Evolutionary conservation across 116 monocot genomes (phyloP).

Genomic region (Iris pallida): DNA sequence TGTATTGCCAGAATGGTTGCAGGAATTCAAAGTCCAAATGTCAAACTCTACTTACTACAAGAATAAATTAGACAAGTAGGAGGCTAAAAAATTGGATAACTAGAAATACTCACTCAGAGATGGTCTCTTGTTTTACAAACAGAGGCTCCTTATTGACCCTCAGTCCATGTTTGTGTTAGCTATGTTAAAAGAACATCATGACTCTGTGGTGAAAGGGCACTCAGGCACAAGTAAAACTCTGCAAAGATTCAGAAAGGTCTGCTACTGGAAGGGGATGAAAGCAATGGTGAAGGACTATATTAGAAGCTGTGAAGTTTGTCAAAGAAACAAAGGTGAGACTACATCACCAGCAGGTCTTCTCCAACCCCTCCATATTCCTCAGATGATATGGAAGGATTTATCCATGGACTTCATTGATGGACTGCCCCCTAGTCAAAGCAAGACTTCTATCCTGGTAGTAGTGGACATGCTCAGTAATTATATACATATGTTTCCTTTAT

Average conservation of each 20-base stretch:
- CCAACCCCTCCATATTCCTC: not conserved
- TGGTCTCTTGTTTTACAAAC: too few species aligned
- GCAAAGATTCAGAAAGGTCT: not conserved
- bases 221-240: not conserved
- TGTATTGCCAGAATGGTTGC: too few species aligned
- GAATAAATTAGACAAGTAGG: too few species aligned
- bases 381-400: not conserved
- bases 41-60: too few species aligned
- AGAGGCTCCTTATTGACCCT: too few species aligned
- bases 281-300: not conserved
- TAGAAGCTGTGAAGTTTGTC: not conserved
- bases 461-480: not conserved
- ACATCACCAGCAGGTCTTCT: not conserved
- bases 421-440: not conserved
- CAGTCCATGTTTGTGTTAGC: too few species aligned
- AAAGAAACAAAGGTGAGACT: not conserved
- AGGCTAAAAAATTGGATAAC: too few species aligned
- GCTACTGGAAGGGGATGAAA: not conserved
- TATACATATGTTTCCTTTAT: not conserved
- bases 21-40: too few species aligned
- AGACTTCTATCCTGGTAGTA: not conserved
- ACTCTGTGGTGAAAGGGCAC: not conserved
- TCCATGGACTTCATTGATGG: conserved; percentile 8
- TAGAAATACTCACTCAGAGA: too few species aligned
- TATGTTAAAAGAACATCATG: not conserved